Base-by-base conservation (phyloP, 1,139 yeast species). In the Tardiomyces blankii region DNA sequence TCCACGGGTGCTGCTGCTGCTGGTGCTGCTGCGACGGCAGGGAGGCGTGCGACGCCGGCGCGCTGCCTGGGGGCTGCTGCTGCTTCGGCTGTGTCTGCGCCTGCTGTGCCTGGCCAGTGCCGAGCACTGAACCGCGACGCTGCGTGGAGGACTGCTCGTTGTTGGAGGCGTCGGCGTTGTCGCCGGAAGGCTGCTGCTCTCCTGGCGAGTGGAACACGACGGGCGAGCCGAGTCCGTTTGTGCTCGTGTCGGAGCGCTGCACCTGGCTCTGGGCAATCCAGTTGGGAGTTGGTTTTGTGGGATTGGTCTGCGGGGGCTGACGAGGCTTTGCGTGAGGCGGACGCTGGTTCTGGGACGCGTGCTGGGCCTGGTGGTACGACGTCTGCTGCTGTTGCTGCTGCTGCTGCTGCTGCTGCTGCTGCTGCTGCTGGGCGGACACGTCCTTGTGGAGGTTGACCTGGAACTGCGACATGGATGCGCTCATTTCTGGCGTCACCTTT, bases 381-480 rank as follows among this genome's bases (percentile, higher is more conserved):
- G n/a, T n/a, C n/a, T n/a, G n/a, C n/a, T 21, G 25, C 25, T 21
- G 25, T 7, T 30, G 35, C 9, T 5, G 9, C 35, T 30, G 35
- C 16, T 3, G 16, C 16, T 30, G 16, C 9, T 4, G 5, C 16
- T 30, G 16, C 35, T 13, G 16, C 35, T 12, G 35, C 35, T 30
- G 35, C 11, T 13, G 35, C 25, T 21, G 25, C 4, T 4, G 25
- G 25, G 25, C 42, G 5, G 42, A n/a, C 38, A 41, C 38, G 13
- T 25, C 13, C 16, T 56, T 51, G 41, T 49, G 55, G 40, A 59
- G 44, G 30, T 56, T 55, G 7, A 59, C 61, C 46, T 59, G 61
- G 51, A 59, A 59, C 44, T 56, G 59, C 41, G 55, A 49, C 59
- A 59, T 51, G 30, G 60, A 56, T 19, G 58, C 53, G 11, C 56